Conservation (phyloP, 805 yeast species). For the Yamadazyma paraphyllophila region DNA sequence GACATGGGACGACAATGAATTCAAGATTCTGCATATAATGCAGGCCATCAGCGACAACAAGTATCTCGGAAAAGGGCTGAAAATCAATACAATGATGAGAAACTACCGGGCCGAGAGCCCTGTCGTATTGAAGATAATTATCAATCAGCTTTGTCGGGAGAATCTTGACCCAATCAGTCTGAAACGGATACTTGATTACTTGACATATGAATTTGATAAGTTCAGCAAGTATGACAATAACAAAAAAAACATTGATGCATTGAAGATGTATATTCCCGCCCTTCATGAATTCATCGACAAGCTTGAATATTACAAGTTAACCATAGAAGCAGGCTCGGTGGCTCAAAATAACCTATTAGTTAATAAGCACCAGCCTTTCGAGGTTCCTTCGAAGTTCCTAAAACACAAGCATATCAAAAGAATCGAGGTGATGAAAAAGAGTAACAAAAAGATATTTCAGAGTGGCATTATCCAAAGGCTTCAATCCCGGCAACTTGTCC, state of each 20-base stretch:
- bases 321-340: background rate
- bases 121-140: background rate
- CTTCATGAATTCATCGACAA: background rate
- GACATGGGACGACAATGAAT: slow-evolving; percentile 1
- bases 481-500: background rate
- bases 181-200: background rate
- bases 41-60: slow-evolving; percentile 8
- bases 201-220: slow-evolving; percentile 7
- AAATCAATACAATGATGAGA: slow-evolving; percentile 7
- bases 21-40: slow-evolving; percentile 7
- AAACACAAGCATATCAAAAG: background rate
- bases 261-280: slow-evolving; percentile 6
- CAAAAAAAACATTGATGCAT: background rate
- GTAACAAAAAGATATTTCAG: background rate
- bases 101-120: slow-evolving; percentile 10
- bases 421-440: slow-evolving; percentile 5
- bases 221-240: background rate
- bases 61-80: slow-evolving; percentile 2
- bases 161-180: slow-evolving; percentile 1
- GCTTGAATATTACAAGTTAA: slow-evolving; percentile 2
- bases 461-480: background rate
- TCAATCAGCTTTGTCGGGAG: slow-evolving; percentile 3
- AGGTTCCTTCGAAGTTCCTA: slow-evolving; percentile 5
- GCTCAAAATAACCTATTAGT: background rate
- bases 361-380: background rate